Evolutionary conservation across 1,284 basidiomycete genomes (phyloP).

Genomic region (Ganoderma lucidum): DNA sequence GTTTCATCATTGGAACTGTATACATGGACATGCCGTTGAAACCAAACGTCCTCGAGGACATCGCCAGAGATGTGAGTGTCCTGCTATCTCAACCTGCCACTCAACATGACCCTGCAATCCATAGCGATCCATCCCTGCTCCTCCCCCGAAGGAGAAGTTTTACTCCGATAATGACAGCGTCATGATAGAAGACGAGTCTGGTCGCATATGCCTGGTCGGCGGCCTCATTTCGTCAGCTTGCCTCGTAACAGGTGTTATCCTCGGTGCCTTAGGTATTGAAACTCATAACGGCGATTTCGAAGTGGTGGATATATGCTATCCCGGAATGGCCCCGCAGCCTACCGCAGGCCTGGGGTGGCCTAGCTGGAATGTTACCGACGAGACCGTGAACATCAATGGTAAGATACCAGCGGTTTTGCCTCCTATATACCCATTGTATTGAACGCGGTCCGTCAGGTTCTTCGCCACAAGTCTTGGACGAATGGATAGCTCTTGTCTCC

Average conservation of each 20-base stretch:
- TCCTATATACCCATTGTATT: neutral
- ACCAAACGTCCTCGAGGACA: constrained; percentile 95
- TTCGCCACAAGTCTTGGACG: constrained; percentile 45
- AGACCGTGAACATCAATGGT: constrained; percentile 54
- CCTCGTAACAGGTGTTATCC: constrained; percentile 91
- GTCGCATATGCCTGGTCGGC: constrained; percentile 90
- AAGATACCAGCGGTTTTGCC: constrained; percentile 25
- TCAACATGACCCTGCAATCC: neutral
- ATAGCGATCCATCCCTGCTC: constrained; percentile 90
- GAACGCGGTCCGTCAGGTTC: constrained; percentile 3
- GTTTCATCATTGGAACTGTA: constrained; percentile 93
- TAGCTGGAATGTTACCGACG: constrained; percentile 40
- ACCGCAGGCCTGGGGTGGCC: constrained; percentile 38
- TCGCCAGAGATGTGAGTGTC: constrained; percentile 86
- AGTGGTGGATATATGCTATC: constrained; percentile 89
- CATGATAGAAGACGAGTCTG: constrained; percentile 96
- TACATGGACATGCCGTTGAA: constrained; percentile 99
- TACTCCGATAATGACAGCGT: constrained; percentile 82
- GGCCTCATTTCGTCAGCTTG: constrained; percentile 59
- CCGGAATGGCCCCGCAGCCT: constrained; percentile 79
- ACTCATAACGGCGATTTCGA: constrained; percentile 92
- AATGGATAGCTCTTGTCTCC: constrained; percentile 88
- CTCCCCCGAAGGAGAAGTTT: constrained; percentile 78
- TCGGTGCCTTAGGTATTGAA: constrained; percentile 91
- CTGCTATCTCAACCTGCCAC: neutral